phyloP scores from a whole-genome alignment of 441 rosid genomes.

The Macaranga tanarius region DNA sequence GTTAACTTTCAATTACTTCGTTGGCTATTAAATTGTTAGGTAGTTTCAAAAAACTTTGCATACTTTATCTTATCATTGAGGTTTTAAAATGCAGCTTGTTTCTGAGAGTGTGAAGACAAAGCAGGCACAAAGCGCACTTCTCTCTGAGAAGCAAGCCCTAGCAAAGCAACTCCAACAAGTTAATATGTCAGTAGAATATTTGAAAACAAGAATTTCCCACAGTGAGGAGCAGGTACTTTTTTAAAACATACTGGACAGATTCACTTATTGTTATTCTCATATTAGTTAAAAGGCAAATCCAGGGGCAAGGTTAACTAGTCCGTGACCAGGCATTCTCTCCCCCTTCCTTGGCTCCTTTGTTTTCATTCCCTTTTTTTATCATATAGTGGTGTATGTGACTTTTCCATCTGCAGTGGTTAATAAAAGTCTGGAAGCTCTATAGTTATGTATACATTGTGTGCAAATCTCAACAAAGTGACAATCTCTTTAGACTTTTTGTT shows the following conservation, averaged over 20 bases:
- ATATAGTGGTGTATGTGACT: neutral
- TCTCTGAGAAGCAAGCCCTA: constrained; percentile 79
- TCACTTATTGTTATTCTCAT: neutral
- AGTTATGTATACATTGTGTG: neutral
- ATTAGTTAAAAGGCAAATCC: neutral
- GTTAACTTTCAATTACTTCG: constrained; percentile 1
- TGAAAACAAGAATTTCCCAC: constrained; percentile 58
- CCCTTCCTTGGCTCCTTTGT: neutral
- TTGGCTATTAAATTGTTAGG: neutral
- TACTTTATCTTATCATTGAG: constrained; percentile 6
- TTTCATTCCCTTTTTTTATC: neutral
- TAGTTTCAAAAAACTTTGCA: neutral
- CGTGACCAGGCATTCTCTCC: neutral
- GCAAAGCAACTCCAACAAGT: constrained; percentile 78
- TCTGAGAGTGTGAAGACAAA: constrained; percentile 96
- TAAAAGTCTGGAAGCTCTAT: neutral
- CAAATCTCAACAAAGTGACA: neutral
- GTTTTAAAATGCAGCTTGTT: constrained; percentile 66
- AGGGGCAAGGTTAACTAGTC: neutral
- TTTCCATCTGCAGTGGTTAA: neutral
- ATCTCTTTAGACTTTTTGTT: neutral
- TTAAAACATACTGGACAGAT: neutral
- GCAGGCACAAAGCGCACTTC: constrained; percentile 62
- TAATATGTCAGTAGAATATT: constrained; percentile 54
- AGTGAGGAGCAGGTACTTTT: constrained; percentile 72